Percentiles rank a stretch among this genome's conserved stretches.
Evolutionary conservation across 1,284 basidiomycete species (phyloP).

Genomic region (Ganoderma lingzhi): DNA sequence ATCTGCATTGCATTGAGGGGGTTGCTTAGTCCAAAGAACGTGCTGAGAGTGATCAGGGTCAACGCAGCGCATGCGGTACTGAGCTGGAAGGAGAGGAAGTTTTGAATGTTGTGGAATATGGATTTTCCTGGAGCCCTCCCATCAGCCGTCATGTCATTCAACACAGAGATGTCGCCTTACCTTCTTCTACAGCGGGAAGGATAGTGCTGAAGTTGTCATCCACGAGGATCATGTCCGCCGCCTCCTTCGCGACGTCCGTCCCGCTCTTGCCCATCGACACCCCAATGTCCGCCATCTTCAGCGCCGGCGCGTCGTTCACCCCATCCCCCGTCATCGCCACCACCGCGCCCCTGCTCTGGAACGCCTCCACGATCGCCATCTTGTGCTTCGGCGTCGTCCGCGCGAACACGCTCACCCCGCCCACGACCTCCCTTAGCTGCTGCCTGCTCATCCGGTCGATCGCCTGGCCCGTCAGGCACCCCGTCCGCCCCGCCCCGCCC

Average conservation of each 20-base stretch:
- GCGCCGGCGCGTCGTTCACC: constrained; percentile 96
- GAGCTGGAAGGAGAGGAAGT: constrained; percentile 96
- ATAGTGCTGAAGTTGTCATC: constrained; percentile 98
- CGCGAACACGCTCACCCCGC: constrained; percentile 88
- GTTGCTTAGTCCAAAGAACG: constrained; percentile 87
- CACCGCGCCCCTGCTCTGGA: constrained; percentile 87
- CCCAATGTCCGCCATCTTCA: constrained; percentile 98
- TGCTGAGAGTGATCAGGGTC: constrained; percentile 94
- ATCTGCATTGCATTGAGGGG: constrained; percentile 99
- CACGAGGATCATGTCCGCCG: constrained; percentile 96
- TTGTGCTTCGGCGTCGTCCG: constrained; percentile 96
- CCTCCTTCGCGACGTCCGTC: constrained; percentile 98
- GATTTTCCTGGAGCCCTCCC: constrained; percentile 75
- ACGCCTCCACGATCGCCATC: constrained; percentile 96
- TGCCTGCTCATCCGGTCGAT: constrained; percentile 86
- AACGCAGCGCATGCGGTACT: constrained; percentile 96
- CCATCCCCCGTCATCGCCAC: constrained; percentile 99
- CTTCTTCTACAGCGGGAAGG: constrained; percentile 94
- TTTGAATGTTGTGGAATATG: constrained; percentile 99
- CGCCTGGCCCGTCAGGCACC: constrained; percentile 83
- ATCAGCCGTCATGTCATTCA: background rate
- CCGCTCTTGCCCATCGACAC: constrained; percentile 97
- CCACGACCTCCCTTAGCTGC: constrained; percentile 88
- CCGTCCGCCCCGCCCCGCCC: constrained; percentile 46
- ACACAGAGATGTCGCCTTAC: constrained; percentile 46